phyloP scores from a whole-genome alignment of 2,329 filamentous ascomycete species.

The Beauveria sp. region DNA sequence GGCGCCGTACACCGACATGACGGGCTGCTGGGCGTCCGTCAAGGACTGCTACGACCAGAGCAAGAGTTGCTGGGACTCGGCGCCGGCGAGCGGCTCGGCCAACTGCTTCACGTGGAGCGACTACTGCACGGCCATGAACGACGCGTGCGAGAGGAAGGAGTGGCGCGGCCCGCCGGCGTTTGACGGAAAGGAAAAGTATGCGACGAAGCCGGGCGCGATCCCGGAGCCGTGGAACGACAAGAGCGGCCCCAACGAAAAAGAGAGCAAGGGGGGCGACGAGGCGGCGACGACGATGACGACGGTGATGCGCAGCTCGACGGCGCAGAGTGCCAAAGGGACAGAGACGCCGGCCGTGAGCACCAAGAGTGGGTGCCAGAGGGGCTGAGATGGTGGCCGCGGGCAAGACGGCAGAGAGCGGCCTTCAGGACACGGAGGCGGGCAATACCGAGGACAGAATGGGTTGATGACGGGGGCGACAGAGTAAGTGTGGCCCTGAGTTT shows the following conservation, averaged over 20 bases:
- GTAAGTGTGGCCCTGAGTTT: constrained; percentile 31
- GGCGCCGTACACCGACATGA: constrained; percentile 43
- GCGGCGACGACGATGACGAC: background rate
- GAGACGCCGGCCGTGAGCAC: background rate
- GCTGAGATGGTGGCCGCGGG: too few relatives aligned
- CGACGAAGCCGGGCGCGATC: constrained; percentile 25
- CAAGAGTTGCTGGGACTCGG: constrained; percentile 49
- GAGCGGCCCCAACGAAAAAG: constrained; percentile 14
- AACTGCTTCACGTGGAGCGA: constrained; percentile 56
- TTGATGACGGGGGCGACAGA: constrained; percentile 18
- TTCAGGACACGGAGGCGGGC: background rate
- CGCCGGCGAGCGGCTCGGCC: constrained; percentile 49
- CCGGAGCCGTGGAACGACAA: constrained; percentile 23
- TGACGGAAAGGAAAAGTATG: constrained; percentile 26
- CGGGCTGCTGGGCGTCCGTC: constrained; percentile 52
- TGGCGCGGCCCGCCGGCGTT: constrained; percentile 42
- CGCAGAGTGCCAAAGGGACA: background rate
- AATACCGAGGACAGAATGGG: background rate
- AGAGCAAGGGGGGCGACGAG: constrained; percentile 10
- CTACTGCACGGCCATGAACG: constrained; percentile 48
- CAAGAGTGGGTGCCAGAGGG: too few relatives aligned
- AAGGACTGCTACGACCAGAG: constrained; percentile 52
- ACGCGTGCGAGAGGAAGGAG: constrained; percentile 32
- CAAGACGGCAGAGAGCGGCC: background rate
- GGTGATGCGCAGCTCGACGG: background rate